These are phyloP conservation scores for Pelargonium fulgidum DNA, from an alignment of 441 rosid genomes.

Conservation along the genomic window DNA sequence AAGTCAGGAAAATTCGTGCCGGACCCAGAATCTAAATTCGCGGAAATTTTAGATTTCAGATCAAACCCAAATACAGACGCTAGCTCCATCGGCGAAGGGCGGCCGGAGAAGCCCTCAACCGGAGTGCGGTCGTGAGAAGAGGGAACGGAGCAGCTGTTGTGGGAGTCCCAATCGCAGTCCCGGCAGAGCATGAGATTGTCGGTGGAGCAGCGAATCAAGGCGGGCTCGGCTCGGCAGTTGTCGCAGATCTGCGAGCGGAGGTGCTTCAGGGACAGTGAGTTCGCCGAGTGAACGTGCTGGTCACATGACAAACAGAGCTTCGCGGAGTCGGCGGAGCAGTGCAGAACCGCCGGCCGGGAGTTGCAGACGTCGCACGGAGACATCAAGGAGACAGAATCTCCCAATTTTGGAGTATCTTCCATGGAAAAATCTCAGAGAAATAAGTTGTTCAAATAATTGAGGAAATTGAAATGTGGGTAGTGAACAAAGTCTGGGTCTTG, in stretches of 20 bases:
- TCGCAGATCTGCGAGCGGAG: constrained; percentile 40
- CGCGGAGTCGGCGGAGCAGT: constrained; percentile 41
- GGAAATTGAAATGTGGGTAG: background rate
- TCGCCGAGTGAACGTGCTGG: constrained; percentile 42
- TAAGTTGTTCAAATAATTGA: background rate
- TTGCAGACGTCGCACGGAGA: constrained; percentile 37
- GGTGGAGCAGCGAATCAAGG: constrained; percentile 26
- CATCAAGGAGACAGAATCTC: constrained; percentile 11
- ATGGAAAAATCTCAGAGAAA: background rate
- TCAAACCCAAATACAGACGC: constrained; percentile 31
- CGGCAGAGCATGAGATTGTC: constrained; percentile 34
- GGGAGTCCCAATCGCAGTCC: constrained; percentile 34
- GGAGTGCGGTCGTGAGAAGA: constrained; percentile 22
- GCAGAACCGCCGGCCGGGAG: constrained; percentile 32
- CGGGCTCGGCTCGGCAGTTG: constrained; percentile 30
- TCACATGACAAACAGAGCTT: constrained; percentile 45
- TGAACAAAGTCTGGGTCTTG: no score
- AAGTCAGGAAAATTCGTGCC: constrained; percentile 26
- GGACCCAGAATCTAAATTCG: constrained; percentile 22
- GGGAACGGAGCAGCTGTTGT: constrained; percentile 20
- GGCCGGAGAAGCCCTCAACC: constrained; percentile 35
- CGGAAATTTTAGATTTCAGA: constrained; percentile 18
- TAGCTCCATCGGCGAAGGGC: constrained; percentile 34
- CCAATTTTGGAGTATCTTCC: constrained; percentile 17
- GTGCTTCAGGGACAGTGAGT: constrained; percentile 41